Evolutionary conservation across 1,284 basidiomycete species (phyloP).

Genomic region (Apiotrichum siamense): DNA sequence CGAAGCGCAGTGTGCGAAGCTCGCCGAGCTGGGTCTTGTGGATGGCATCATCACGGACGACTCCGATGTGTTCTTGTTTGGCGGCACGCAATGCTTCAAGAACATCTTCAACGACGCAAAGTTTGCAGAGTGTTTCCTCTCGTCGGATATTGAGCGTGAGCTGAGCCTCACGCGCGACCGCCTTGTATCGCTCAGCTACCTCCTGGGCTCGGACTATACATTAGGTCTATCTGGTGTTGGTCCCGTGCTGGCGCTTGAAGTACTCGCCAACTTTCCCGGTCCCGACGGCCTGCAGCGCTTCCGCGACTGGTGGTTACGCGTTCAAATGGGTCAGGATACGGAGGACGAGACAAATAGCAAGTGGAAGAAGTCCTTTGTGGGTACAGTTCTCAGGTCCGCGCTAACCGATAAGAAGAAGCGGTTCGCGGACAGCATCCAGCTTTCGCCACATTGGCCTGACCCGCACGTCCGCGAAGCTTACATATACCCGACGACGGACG

Average conservation of each 20-base stretch:
- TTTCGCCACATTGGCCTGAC: constrained; percentile 82
- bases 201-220: constrained; percentile 94
- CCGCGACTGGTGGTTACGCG: constrained; percentile 89
- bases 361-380: constrained; percentile 77
- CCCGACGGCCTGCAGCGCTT: constrained; percentile 76
- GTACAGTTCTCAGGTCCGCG: constrained; percentile 37
- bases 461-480: constrained; percentile 85
- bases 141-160: constrained; percentile 78
- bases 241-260: constrained; percentile 93
- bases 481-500: constrained; percentile 80
- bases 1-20: constrained; percentile 95
- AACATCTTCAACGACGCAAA: constrained; percentile 99
- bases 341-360: constrained; percentile 63
- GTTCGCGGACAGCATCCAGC: constrained; percentile 68
- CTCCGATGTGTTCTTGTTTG: constrained; percentile 97
- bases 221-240: constrained; percentile 93
- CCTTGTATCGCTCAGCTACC: constrained; percentile 81
- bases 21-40: constrained; percentile 76
- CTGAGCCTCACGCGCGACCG: constrained; percentile 80
- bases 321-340: constrained; percentile 83
- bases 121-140: constrained; percentile 91
- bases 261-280: constrained; percentile 83
- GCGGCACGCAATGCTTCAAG: constrained; percentile 86
- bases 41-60: constrained; percentile 99
- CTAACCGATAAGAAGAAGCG: constrained; percentile 66